A percentile compares a stretch with the other conserved stretches of the same genome.
These are phyloP conservation scores for Diplodia sapinea DNA, from an alignment of 2,329 filamentous ascomycete genomes.

Conservation along the genomic window DNA sequence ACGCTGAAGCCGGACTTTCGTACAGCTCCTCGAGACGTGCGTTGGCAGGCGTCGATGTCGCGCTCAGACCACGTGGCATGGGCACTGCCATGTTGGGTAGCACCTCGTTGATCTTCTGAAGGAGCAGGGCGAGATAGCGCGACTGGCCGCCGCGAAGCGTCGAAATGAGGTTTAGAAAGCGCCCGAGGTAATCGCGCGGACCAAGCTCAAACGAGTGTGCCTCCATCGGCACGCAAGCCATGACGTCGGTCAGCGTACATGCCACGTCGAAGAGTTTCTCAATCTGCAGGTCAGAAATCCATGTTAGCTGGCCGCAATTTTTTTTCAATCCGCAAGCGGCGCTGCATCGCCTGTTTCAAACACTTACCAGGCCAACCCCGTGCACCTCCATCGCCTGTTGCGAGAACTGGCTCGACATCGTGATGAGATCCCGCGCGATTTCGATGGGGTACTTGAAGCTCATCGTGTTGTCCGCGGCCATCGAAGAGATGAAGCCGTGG, in stretches of 20 bases:
- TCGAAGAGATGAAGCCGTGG: slow-evolving; percentile 67
- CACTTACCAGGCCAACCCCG: slow-evolving; percentile 72
- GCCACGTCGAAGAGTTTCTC: slow-evolving; percentile 82
- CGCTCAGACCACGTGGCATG: slow-evolving; percentile 34
- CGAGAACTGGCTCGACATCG: slow-evolving; percentile 73
- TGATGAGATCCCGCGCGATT: slow-evolving; percentile 64
- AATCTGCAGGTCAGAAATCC: slow-evolving; percentile 56
- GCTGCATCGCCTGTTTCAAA: slow-evolving; percentile 16
- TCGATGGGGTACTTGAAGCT: slow-evolving; percentile 67
- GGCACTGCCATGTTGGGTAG: slow-evolving; percentile 59
- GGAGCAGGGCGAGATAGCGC: slow-evolving; percentile 76
- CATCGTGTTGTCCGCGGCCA: slow-evolving; percentile 64
- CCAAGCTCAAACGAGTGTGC: slow-evolving; percentile 65
- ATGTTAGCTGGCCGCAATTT: no score
- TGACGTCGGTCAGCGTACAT: slow-evolving; percentile 73
- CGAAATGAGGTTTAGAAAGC: slow-evolving; percentile 69
- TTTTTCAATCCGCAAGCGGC: slow-evolving; percentile 1
- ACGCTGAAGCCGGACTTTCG: slow-evolving; percentile 31
- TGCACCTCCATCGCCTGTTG: slow-evolving; percentile 75
- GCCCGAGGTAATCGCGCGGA: slow-evolving; percentile 75
- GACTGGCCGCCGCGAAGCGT: slow-evolving; percentile 76
- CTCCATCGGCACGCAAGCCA: slow-evolving; percentile 66
- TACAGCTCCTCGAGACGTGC: slow-evolving; percentile 33
- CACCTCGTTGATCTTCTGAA: slow-evolving; percentile 76
- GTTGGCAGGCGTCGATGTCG: slow-evolving; percentile 40